These are phyloP conservation scores for Pleurotus sapidus DNA, from an alignment of 768 basidiomycete species.

Conservation along the genomic window DNA sequence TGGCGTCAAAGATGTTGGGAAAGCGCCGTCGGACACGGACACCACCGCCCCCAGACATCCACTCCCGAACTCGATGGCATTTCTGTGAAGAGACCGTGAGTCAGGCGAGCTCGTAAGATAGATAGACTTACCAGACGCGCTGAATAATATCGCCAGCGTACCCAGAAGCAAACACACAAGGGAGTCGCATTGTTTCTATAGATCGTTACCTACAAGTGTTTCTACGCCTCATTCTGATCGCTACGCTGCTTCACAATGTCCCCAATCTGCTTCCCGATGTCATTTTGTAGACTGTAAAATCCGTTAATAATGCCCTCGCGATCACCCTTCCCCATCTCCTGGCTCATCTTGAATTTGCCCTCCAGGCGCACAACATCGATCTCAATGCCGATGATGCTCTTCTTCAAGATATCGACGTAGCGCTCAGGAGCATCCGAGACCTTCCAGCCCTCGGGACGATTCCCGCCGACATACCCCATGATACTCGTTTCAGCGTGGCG, in stretches of 20 bases:
- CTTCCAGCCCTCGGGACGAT: slow-evolving; percentile 10
- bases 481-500: slow-evolving; percentile 10
- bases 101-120: too few species aligned
- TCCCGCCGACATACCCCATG: slow-evolving; percentile 10
- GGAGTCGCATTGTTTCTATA: too few species aligned
- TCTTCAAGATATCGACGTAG: slow-evolving; percentile 20
- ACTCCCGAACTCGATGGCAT: too few species aligned
- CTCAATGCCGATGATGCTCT: slow-evolving; percentile 23
- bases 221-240: background rate
- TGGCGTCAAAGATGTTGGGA: too few species aligned
- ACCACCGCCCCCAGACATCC: too few species aligned
- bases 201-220: too few species aligned
- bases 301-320: slow-evolving; percentile 17
- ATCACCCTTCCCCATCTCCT: slow-evolving; percentile 19
- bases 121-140: too few species aligned
- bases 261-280: slow-evolving; percentile 14
- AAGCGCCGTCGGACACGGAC: too few species aligned
- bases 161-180: too few species aligned
- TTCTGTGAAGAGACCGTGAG: too few species aligned
- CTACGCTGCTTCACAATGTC: slow-evolving; percentile 7
- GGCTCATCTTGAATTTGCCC: slow-evolving; percentile 23
- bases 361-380: slow-evolving; percentile 17
- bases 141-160: too few species aligned
- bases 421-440: slow-evolving; percentile 18
- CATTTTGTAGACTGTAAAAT: slow-evolving; percentile 14